Evolutionary conservation across 1,284 basidiomycete genomes (phyloP).

Genomic region (Vanrija humicola): DNA sequence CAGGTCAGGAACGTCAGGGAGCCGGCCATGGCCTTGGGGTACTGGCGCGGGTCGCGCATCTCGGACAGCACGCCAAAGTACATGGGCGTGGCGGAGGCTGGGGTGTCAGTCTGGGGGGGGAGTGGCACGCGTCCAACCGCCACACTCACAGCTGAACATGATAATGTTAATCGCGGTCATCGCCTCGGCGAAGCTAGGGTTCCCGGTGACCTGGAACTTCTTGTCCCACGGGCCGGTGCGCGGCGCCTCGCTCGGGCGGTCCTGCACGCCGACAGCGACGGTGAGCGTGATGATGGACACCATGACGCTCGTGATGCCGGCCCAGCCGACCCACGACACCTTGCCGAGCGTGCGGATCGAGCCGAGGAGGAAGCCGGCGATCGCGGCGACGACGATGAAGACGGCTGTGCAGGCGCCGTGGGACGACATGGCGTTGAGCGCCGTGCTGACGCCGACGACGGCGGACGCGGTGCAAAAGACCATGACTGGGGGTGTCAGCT

Average conservation of each 20-base stretch:
- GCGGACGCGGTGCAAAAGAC: conserved; percentile 29
- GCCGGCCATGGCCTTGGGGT: conserved; percentile 16
- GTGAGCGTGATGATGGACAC: conserved; percentile 33
- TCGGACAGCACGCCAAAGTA: conserved; percentile 23
- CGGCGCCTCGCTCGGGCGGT: conserved; percentile 43
- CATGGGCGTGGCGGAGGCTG: no score
- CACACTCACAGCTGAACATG: conserved; percentile 5
- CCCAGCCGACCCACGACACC: conserved; percentile 40
- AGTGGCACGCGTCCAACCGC: no score
- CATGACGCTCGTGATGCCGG: conserved; percentile 32
- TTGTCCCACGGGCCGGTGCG: conserved; percentile 30
- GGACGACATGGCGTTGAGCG: conserved; percentile 33
- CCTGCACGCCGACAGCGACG: conserved; percentile 39
- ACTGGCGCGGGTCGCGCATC: conserved; percentile 28
- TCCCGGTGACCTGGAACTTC: conserved; percentile 27
- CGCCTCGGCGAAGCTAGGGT: conserved; percentile 27
- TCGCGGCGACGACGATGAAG: conserved; percentile 29
- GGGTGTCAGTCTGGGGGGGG: conserved; percentile 9
- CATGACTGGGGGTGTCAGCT: conserved; percentile 7
- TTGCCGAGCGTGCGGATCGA: conserved; percentile 33
- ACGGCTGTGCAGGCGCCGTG: conserved; percentile 40
- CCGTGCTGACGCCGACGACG: conserved; percentile 28
- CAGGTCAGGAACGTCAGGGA: conserved; percentile 20
- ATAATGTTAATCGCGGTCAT: conserved; percentile 19
- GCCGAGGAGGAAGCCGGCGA: conserved; percentile 30